phyloP scores from a whole-genome alignment of 192 early-diverging fungal genomes.

The Backusella tarrabulga region DNA sequence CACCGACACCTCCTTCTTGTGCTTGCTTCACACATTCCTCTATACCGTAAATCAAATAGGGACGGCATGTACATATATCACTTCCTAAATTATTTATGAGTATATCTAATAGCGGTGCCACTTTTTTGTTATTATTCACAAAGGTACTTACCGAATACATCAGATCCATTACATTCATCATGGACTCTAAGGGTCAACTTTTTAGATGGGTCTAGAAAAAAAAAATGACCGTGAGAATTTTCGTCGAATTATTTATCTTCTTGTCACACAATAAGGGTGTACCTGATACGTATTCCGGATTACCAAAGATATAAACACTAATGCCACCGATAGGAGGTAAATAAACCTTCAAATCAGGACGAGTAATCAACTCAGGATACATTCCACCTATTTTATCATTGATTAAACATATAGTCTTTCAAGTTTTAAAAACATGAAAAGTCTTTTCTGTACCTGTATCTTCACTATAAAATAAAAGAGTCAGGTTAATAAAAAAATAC shows the following conservation, averaged over 20 bases:
- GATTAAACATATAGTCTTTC: neutral
- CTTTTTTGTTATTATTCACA: neutral
- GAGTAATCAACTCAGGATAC: slow-evolving; percentile 93
- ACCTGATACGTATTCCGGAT: slow-evolving; percentile 70
- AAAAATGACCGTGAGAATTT: neutral
- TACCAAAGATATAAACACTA: slow-evolving; percentile 92
- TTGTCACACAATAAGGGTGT: neutral
- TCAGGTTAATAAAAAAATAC: neutral
- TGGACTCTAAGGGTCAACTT: slow-evolving; percentile 85
- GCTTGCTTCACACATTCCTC: slow-evolving; percentile 87
- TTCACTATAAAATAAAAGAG: slow-evolving; percentile 46
- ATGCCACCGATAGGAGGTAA: slow-evolving; percentile 92
- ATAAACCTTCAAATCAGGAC: slow-evolving; percentile 92
- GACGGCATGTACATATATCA: slow-evolving; percentile 85
- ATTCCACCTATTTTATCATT: slow-evolving; percentile 55
- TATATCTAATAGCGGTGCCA: neutral
- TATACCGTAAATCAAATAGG: slow-evolving; percentile 86
- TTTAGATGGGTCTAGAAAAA: slow-evolving; percentile 65
- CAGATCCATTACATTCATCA: slow-evolving; percentile 94
- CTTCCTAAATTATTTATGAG: slow-evolving; percentile 34
- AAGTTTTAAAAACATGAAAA: neutral
- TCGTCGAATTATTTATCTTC: neutral
- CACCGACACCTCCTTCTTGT: slow-evolving; percentile 87
- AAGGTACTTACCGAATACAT: slow-evolving; percentile 66
- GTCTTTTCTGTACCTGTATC: slow-evolving; percentile 62